Evolutionary conservation across 495 filamentous ascomycete genomes (phyloP).

Genomic region (Evernia prunastri): DNA sequence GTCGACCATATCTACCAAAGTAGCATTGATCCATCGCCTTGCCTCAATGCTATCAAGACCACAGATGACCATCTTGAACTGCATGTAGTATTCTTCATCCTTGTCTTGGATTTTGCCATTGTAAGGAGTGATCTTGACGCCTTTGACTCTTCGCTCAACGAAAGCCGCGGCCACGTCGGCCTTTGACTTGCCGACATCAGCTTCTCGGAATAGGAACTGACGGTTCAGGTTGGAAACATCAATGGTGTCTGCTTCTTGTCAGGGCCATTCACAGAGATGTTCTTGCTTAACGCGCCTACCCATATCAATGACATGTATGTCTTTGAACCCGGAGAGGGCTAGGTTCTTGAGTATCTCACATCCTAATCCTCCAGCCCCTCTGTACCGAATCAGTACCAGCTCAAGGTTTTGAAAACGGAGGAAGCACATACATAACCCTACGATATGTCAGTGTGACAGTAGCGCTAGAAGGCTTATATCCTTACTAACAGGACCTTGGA

Average conservation of each 20-base stretch:
- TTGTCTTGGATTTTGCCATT: slow-evolving; percentile 96
- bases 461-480: slow-evolving; percentile 15
- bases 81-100: slow-evolving; percentile 96
- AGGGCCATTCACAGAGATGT: slow-evolving; percentile 20
- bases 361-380: slow-evolving; percentile 89
- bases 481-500: slow-evolving; percentile 64
- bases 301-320: slow-evolving; percentile 99
- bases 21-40: slow-evolving; percentile 96
- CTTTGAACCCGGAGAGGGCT: slow-evolving; percentile 87
- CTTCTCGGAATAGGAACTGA: slow-evolving; percentile 91
- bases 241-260: slow-evolving; percentile 65
- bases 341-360: slow-evolving; percentile 98
- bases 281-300: slow-evolving; percentile 40
- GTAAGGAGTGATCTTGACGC: slow-evolving; percentile 86
- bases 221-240: slow-evolving; percentile 98
- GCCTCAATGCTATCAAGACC: slow-evolving; percentile 98
- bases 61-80: slow-evolving; percentile 88
- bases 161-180: slow-evolving; percentile 88
- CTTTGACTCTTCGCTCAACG: slow-evolving; percentile 79
- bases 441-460: slow-evolving; percentile 25
- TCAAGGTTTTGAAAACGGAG: background rate
- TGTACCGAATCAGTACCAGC: slow-evolving; percentile 36
- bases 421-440: slow-evolving; percentile 44
- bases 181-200: slow-evolving; percentile 90
- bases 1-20: slow-evolving; percentile 83